Base-by-base conservation (phyloP, 768 basidiomycete genomes). In the Boletus edulis region DNA sequence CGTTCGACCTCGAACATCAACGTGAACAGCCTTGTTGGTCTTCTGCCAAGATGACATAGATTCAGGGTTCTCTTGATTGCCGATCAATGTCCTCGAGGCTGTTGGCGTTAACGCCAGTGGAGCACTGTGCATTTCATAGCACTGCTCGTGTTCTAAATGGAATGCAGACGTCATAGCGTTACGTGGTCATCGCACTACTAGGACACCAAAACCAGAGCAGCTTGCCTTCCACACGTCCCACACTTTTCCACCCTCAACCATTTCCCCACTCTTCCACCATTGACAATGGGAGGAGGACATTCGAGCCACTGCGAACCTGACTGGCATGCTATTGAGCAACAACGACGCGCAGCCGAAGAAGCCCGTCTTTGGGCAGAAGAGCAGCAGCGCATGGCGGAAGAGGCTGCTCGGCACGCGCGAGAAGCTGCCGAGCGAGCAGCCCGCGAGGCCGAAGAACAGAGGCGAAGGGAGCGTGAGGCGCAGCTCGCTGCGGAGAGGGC, bases 281-380 rank as follows among this genome's bases (percentile, higher is more conserved):
- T 29, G 24, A 44, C 53, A 15, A 71, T 71, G 67, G 69, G 69
- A 13, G 67, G 62, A 18, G 56, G 57, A 11, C 60, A 64, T n/a
- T 69, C 68, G 11, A 62, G 39, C 22, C 62, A 69, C 29, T 51
- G 44, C 4, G 64, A 64, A 46, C 67, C 60, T 1, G 55, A 62
- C 11, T 67, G 69, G 60, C 51, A 31, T 9, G 62, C 64, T 29
- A 69, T 64, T 17, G 65, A 64, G 13, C 63, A 22, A 38, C 22
- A 56, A 34, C 61, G 56, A 49, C 54, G 27, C 3, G 58, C 47
- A 29, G 62, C 57, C 0, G 69, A 70, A 51, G 49, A 38, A 54
- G 58, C 59, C 8, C 65, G 58, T 48, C 56, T 34, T 18, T n/a
- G 32, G n/a, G 67, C 64, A 29, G 67, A 69, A 31, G 58, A 66